Base-by-base conservation (phyloP, 257 asterid species). In the Coffea eugenioides region DNA sequence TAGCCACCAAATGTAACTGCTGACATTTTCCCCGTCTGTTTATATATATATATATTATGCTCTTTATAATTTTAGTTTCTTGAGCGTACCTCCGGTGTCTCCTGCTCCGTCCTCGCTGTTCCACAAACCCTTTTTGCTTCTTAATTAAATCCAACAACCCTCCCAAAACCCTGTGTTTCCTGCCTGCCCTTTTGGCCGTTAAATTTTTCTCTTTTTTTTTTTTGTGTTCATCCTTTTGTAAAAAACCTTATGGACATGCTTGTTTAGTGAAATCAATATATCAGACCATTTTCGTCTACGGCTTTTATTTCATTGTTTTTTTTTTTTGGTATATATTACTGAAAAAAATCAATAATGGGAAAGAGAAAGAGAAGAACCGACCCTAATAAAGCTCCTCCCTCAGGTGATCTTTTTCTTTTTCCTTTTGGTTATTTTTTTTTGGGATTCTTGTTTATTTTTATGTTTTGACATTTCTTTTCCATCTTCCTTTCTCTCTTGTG, bases 341-440 rank as follows among this genome's bases (percentile, higher is more conserved):
- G 43, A 70, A 34, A 27, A 27, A 21, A 59, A 43, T 52, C 56
- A 41, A 76, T 66, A 69, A 86, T 83, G 89, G 89, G 89, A 79
- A 86, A 86, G 83, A 80, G 89, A 78, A 86, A 83, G 83, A 81
- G 86, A 80, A 79, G 85, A 78, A 71, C 73, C 73, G 87, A 78
- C 69, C 85, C 68, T 43, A 78, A 79, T 23, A 83, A 78, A 67
- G 75, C 83, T 82, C 61, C 80, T 69, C 74, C 82, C 67, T 66
- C 85, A 56, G 88, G 86, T 82, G 67, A 5, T 48, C 11, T 25
- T 46, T 34, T 31, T 72, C 34, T 15, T 77, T 41, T 64, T 8
- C 45, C 21, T 43, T 27, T 65, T 43, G 34, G 15, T 31, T 31
- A 31, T 77, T 31, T 64, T 8, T 54, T 51, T 34, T 27, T 73